phyloP scores from a whole-genome alignment of 495 filamentous ascomycete genomes.

The Xylaria telfairii region DNA sequence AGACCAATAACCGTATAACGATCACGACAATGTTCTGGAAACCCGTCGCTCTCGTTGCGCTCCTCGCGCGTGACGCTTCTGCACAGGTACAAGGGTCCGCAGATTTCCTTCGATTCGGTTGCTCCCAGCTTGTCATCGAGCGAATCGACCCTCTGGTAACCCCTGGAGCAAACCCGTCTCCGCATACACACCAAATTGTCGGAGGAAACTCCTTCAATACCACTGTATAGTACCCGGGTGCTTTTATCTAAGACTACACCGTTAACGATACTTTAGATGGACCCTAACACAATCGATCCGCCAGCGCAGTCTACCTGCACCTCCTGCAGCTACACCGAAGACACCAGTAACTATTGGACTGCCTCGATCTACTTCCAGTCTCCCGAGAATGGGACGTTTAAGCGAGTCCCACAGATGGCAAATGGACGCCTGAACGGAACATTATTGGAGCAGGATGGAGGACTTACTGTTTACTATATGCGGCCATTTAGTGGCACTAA shows the following conservation, averaged over 20 bases:
- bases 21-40: constrained; percentile 32
- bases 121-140: constrained; percentile 48
- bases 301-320: constrained; percentile 45
- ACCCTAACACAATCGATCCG: constrained; percentile 41
- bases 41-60: constrained; percentile 35
- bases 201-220: constrained; percentile 49
- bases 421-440: constrained; percentile 35
- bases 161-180: constrained; percentile 44
- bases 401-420: constrained; percentile 51
- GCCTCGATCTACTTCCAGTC: constrained; percentile 51
- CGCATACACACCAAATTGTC: constrained; percentile 47
- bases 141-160: constrained; percentile 48
- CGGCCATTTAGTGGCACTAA: constrained; percentile 47
- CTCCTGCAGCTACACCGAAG: constrained; percentile 44
- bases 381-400: constrained; percentile 49
- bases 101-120: constrained; percentile 47
- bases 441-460: constrained; percentile 47
- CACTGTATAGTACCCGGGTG: constrained; percentile 26
- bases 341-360: constrained; percentile 55
- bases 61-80: constrained; percentile 37
- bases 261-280: constrained; percentile 36
- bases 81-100: constrained; percentile 34
- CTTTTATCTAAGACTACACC: background rate
- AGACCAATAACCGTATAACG: background rate
- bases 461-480: constrained; percentile 55